These are phyloP conservation scores for Solanum rostratum DNA, from an alignment of 257 asterid genomes.

Conservation along the genomic window DNA sequence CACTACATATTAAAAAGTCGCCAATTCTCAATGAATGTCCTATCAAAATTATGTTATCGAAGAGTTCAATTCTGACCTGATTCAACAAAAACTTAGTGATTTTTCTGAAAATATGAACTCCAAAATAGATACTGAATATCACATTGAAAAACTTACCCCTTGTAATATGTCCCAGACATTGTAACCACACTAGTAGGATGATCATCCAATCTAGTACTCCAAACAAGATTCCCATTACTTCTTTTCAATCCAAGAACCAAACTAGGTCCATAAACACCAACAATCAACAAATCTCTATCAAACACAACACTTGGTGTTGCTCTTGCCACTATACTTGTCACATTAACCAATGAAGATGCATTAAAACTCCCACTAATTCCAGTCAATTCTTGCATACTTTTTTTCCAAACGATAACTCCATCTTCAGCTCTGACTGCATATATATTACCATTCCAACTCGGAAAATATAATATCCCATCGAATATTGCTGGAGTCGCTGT, in stretches of 20 bases:
- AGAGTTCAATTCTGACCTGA: too few relatives aligned
- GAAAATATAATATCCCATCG: constrained; percentile 25
- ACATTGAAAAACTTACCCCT: constrained; percentile 7
- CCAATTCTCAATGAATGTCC: background rate
- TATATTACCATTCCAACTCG: constrained; percentile 37
- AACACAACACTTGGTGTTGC: constrained; percentile 34
- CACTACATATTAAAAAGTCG: too few relatives aligned
- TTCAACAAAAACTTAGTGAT: too few relatives aligned
- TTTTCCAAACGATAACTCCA: constrained; percentile 35
- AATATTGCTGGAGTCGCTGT: constrained; percentile 31
- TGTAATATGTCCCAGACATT: constrained; percentile 49
- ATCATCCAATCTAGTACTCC: constrained; percentile 33
- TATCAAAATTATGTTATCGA: too few relatives aligned
- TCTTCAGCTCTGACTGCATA: constrained; percentile 34
- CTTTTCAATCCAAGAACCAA: constrained; percentile 29
- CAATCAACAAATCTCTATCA: constrained; percentile 23
- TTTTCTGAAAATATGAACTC: too few relatives aligned
- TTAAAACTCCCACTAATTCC: constrained; percentile 14
- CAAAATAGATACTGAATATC: background rate
- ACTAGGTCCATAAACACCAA: constrained; percentile 38
- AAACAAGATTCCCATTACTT: constrained; percentile 27
- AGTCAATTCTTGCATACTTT: constrained; percentile 15
- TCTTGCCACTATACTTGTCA: constrained; percentile 13
- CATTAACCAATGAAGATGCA: background rate
- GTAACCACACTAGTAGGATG: constrained; percentile 37